phyloP scores from a whole-genome alignment of 345 rosid genomes.

The Viola odorata region DNA sequence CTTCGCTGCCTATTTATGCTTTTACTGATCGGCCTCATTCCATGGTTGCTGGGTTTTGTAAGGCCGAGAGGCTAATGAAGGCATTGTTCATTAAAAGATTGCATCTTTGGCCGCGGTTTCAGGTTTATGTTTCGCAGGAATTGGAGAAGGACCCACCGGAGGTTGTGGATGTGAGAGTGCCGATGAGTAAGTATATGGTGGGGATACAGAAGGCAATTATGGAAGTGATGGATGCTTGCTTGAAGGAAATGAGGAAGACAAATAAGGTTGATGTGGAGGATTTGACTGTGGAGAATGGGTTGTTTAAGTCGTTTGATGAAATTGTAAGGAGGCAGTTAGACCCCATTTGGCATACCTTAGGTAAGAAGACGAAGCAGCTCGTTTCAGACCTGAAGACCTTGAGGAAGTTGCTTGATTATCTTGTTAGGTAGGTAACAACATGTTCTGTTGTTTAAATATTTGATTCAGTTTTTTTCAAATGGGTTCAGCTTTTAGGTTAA shows the following conservation, averaged over 20 bases:
- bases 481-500: not conserved
- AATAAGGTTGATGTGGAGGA: conserved; percentile 96
- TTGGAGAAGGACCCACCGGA: conserved; percentile 74
- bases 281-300: conserved; percentile 87
- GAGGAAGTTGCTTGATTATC: conserved; percentile 91
- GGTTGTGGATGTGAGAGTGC: conserved; percentile 81
- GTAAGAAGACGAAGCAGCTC: conserved; percentile 91
- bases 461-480: not conserved
- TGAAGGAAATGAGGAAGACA: conserved; percentile 96
- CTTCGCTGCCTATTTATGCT: conserved; percentile 46
- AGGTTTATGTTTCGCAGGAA: conserved; percentile 84
- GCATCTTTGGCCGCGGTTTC: conserved; percentile 93
- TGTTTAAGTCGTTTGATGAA: conserved; percentile 99
- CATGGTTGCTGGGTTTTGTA: conserved; percentile 90
- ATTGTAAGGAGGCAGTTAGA: conserved; percentile 90
- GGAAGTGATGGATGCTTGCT: conserved; percentile 87
- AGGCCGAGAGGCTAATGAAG: conserved; percentile 86
- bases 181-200: conserved; percentile 73
- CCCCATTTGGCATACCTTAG: conserved; percentile 94
- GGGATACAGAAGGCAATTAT: conserved; percentile 89
- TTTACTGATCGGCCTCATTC: conserved; percentile 79
- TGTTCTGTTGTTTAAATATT: not conserved
- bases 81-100: conserved; percentile 53
- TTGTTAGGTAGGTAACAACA: conserved; percentile 57
- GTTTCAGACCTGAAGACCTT: conserved; percentile 97